A percentile compares a stretch with the other conserved stretches of the same genome.
Conservation (phyloP, 2,329 filamentous ascomycete species). For the Stagonosporopsis cucurbitacearum region DNA sequence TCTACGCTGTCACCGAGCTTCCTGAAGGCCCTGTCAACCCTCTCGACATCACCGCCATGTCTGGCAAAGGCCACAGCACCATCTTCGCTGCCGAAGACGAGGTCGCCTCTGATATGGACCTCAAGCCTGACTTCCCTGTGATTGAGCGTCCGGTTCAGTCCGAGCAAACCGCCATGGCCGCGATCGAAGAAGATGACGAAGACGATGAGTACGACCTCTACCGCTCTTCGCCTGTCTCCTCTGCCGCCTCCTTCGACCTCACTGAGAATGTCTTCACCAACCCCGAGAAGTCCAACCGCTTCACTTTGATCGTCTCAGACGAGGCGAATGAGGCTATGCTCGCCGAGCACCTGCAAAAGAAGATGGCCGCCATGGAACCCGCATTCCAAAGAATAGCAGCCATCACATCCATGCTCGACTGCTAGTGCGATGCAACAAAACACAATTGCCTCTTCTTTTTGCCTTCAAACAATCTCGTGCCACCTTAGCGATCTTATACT, state of each 20-base stretch:
- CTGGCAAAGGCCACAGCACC: conserved; percentile 66
- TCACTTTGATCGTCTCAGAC: conserved; percentile 68
- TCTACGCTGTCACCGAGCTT: conserved; percentile 75
- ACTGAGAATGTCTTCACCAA: conserved; percentile 55
- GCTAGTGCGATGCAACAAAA: conserved; percentile 1
- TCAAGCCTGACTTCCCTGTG: conserved; percentile 59
- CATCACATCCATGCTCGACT: conserved; percentile 47
- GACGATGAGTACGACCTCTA: conserved; percentile 69
- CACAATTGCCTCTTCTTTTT: not conserved
- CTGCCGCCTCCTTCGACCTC: conserved; percentile 37
- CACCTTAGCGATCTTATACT: conserved; percentile 6
- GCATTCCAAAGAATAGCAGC: conserved; percentile 42
- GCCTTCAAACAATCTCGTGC: conserved; percentile 13
- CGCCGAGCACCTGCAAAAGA: conserved; percentile 45
- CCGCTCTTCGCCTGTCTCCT: conserved; percentile 52
- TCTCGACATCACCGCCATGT: conserved; percentile 67
- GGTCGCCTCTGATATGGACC: conserved; percentile 55
- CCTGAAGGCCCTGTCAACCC: conserved; percentile 68
- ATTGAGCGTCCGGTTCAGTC: conserved; percentile 52
- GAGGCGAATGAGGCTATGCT: conserved; percentile 49
- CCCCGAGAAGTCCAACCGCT: conserved; percentile 68
- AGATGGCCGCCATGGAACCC: conserved; percentile 44
- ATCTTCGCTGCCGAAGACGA: conserved; percentile 45
- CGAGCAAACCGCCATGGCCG: conserved; percentile 23
- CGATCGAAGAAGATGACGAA: conserved; percentile 54